These are phyloP conservation scores for Citrullus colocynthis DNA, from an alignment of 306 rosid genomes.

Conservation along the genomic window DNA sequence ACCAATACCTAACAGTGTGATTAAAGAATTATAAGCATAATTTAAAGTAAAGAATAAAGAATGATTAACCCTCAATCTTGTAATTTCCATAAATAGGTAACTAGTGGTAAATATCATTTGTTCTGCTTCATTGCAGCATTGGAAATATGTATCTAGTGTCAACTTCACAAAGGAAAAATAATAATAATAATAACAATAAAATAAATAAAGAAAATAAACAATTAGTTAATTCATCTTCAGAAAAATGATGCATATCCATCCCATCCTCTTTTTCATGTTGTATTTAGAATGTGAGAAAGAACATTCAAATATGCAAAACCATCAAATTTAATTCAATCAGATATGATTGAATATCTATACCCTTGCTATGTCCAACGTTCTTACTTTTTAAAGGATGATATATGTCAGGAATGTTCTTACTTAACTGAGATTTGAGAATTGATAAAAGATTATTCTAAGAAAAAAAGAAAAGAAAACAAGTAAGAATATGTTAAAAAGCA, in stretches of 20 bases:
- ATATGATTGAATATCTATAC: background rate
- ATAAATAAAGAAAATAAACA: background rate
- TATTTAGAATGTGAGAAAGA: background rate
- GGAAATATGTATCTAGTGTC: background rate
- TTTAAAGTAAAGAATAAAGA: background rate
- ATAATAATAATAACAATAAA: too few species aligned
- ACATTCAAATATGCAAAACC: background rate
- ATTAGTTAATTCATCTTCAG: background rate
- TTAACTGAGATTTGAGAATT: background rate
- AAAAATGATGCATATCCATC: background rate
- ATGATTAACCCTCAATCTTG: background rate
- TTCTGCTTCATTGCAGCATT: background rate
- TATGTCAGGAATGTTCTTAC: background rate
- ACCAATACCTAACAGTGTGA: conserved; percentile 56
- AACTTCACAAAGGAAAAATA: background rate
- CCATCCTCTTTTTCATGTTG: background rate
- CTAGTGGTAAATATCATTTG: background rate
- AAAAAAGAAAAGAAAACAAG: background rate
- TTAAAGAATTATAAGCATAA: background rate
- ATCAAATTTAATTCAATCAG: background rate
- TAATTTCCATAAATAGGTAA: background rate
- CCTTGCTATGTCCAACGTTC: background rate
- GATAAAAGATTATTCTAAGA: background rate
- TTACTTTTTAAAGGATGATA: background rate
- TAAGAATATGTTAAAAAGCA: background rate